phyloP scores from a whole-genome alignment of 2,329 filamentous ascomycete species.

The Plenodomus tracheiphilus region DNA sequence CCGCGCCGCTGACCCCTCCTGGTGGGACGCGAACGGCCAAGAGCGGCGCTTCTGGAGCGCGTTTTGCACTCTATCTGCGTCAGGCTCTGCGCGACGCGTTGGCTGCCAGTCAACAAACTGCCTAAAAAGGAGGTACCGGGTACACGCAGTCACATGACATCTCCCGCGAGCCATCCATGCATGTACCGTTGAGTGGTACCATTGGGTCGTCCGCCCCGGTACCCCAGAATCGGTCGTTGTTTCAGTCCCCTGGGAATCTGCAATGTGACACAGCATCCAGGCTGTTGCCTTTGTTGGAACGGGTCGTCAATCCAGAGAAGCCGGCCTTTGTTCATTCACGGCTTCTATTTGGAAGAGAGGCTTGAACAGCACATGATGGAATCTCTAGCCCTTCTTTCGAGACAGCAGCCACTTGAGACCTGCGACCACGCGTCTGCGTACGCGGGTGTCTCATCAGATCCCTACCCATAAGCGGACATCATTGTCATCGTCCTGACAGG shows the following conservation, averaged over 20 bases:
- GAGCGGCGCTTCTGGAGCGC: constrained; percentile 33
- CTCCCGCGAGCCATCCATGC: no score
- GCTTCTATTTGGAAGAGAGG: background rate
- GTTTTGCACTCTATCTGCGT: constrained; percentile 22
- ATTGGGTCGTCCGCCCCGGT: constrained; percentile 21
- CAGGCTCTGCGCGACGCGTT: constrained; percentile 40
- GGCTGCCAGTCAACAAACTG: constrained; percentile 39
- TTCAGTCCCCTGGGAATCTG: constrained; percentile 37
- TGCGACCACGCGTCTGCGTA: background rate
- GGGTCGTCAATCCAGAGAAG: constrained; percentile 18
- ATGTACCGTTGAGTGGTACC: no score
- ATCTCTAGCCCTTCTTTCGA: background rate
- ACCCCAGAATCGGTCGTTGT: constrained; percentile 33
- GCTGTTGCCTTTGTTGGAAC: constrained; percentile 18
- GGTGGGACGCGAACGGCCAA: constrained; percentile 36
- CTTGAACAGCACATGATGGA: no score
- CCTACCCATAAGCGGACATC: background rate
- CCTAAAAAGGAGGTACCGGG: constrained; percentile 9
- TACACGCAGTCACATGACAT: constrained; percentile 40
- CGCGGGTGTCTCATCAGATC: no score
- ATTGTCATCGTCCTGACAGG: background rate
- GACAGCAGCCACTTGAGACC: background rate
- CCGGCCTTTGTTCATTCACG: constrained; percentile 10
- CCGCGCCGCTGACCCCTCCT: constrained; percentile 40
- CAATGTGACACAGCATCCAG: constrained; percentile 23